phyloP scores from a whole-genome alignment of 2,329 filamentous ascomycete species.

The Aspergillus persii region DNA sequence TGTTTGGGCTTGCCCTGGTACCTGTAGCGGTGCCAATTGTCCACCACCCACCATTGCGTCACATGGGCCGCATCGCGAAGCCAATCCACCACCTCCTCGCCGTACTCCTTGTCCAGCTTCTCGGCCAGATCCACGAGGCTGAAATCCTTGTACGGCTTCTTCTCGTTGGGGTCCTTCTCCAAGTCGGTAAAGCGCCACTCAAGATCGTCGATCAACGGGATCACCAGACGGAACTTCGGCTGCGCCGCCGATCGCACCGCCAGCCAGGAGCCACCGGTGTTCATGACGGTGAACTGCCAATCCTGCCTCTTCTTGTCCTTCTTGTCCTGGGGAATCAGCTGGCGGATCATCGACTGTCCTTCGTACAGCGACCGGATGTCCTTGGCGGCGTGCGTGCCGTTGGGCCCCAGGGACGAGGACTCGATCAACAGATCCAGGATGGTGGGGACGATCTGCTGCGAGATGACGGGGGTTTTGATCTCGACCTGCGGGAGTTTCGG shows the following conservation, averaged over 20 bases:
- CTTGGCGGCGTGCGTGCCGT: constrained; percentile 19
- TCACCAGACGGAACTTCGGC: constrained; percentile 28
- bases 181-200: constrained; percentile 35
- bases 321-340: constrained; percentile 17
- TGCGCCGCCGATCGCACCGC: constrained; percentile 29
- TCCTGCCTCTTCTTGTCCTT: constrained; percentile 22
- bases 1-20: constrained; percentile 9
- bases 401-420: constrained; percentile 26
- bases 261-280: constrained; percentile 33
- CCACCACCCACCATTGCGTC: constrained; percentile 30
- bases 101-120: constrained; percentile 19
- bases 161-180: constrained; percentile 25
- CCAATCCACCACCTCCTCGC: constrained; percentile 18
- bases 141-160: constrained; percentile 23
- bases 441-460: constrained; percentile 32
- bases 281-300: constrained; percentile 38
- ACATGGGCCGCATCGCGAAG: constrained; percentile 26
- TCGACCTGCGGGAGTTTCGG: constrained; percentile 31
- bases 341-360: constrained; percentile 33
- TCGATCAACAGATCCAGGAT: constrained; percentile 33
- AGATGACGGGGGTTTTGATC: constrained; percentile 26
- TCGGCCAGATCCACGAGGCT: constrained; percentile 21
- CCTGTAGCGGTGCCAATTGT: constrained; percentile 29
- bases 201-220: constrained; percentile 30
- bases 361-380: constrained; percentile 32